Evolutionary conservation across 1,139 yeast genomes (phyloP).

Genomic region (Suhomyces terraborum): DNA sequence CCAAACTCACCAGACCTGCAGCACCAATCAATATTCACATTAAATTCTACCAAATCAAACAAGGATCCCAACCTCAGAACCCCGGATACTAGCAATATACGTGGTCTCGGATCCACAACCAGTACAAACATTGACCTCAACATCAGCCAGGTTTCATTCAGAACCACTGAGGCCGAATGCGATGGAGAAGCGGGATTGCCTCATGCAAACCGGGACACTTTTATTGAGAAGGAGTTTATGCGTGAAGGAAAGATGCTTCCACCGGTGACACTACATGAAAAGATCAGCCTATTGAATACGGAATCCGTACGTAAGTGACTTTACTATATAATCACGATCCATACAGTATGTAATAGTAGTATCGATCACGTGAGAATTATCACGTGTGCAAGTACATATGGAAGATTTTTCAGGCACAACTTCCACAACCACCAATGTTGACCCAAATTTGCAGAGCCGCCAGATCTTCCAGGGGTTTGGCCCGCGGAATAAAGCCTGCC

Average conservation of each 20-base stretch:
- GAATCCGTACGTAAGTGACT: conserved; percentile 1
- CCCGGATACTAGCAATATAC: neutral
- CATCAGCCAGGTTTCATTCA: conserved; percentile 27
- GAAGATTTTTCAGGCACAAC: conserved; percentile 6
- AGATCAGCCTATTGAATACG: conserved; percentile 29
- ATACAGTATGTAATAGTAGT: neutral
- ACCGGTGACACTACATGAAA: conserved; percentile 34
- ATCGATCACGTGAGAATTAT: conserved; percentile 2
- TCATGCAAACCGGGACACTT: conserved; percentile 12
- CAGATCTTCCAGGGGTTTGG: conserved; percentile 6
- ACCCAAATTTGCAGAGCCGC: conserved; percentile 12
- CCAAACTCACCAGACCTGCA: neutral
- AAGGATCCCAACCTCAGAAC: neutral
- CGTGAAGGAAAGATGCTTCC: conserved; percentile 19
- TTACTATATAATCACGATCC: conserved; percentile 8
- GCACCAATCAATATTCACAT: neutral
- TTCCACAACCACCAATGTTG: conserved; percentile 12
- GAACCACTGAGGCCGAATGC: conserved; percentile 35
- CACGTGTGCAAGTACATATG: neutral
- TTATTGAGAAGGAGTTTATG: conserved; percentile 16
- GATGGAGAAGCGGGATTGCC: conserved; percentile 26
- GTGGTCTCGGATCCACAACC: neutral
- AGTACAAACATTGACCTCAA: conserved; percentile 9
- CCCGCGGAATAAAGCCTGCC: neutral
- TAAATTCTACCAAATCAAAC: neutral